Percentiles rank a stretch among this genome's conserved stretches.
Evolutionary conservation across 1,284 basidiomycete species (phyloP).

Genomic region (Moesziomyces parantarcticus): DNA sequence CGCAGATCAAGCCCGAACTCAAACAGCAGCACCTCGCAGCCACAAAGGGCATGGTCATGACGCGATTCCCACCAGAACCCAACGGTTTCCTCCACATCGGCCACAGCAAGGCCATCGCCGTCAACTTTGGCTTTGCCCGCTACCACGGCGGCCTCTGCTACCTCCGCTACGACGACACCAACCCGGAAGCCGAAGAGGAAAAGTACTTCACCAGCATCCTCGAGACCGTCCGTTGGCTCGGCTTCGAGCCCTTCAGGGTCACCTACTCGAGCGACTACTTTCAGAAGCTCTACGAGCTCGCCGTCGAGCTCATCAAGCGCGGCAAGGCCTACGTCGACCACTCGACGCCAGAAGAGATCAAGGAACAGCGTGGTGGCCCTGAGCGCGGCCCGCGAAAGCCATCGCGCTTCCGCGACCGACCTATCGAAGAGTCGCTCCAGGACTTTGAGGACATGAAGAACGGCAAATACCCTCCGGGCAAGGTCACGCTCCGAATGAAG

Average conservation of each 20-base stretch:
- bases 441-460: constrained; percentile 95
- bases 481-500: constrained; percentile 96
- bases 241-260: constrained; percentile 98
- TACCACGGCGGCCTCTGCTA: constrained; percentile 90
- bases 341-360: constrained; percentile 94
- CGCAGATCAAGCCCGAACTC: constrained; percentile 82
- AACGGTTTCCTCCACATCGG: constrained; percentile 95
- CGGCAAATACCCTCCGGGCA: constrained; percentile 87
- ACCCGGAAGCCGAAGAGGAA: constrained; percentile 96
- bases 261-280: constrained; percentile 99
- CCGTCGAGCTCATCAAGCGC: constrained; percentile 87
- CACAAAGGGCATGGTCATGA: constrained; percentile 87
- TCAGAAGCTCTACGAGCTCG: constrained; percentile 84
- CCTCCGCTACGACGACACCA: constrained; percentile 96
- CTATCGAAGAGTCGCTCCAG: constrained; percentile 82
- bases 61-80: constrained; percentile 98
- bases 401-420: constrained; percentile 86
- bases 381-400: constrained; percentile 84
- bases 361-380: constrained; percentile 82
- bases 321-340: constrained; percentile 96
- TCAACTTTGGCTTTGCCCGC: constrained; percentile 97
- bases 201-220: constrained; percentile 95
- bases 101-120: constrained; percentile 97
- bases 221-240: constrained; percentile 95
- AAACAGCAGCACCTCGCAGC: constrained; percentile 83